Evolutionary conservation across 2,329 filamentous ascomycete species (phyloP), one percentile per base, ranked within the genome.

Genomic region (Akanthomyces muscarius): DNA sequence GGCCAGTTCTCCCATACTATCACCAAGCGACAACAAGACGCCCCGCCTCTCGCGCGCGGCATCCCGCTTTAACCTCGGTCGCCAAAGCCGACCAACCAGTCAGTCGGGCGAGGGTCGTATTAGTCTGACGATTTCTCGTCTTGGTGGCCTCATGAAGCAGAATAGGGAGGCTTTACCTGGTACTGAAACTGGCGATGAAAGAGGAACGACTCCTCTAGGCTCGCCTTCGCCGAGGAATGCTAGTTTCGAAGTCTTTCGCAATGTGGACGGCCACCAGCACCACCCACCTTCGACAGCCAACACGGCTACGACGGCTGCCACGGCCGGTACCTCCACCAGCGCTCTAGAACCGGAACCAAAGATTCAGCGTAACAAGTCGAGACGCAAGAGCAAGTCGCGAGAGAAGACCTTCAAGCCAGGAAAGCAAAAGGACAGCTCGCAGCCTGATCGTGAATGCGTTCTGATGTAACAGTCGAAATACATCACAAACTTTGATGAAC

Each of bases 41-140:
- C 81, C 84, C 33, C 77, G 85, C 10, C 69, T 87, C 13, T 86
- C 83, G 8, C 79, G 85, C 16, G 84, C 85, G 1, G 84, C 85
- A 16, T 81, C 83, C 5, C 80, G 79, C 53, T 85, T 87, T 66
- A 74, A 80, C 71, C 77, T 73, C 68, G 76, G 61, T 68, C 76
- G 67, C 74, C 72, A 80, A 67, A 86, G 85, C 66, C 81, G 86
- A 14, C 83, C 86, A 5, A 75, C 75, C 21, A 88, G 86, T 68
- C 84, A 87, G 67, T 81, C 78, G 1, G 83, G 84, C 33, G 86
- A 88, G 66, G 79, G 78, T 18, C 79, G 86, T 4, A 81, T 86
- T 62, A 86, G 83, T 68, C 75, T 82, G 21, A 83, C 82, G 3
- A 85, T 88, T 71, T 81, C 80, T 18, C 80, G 83, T n/a, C 72